phyloP scores from a whole-genome alignment of 208 protist genomes.

The Endotrypanum monterogeii region DNA sequence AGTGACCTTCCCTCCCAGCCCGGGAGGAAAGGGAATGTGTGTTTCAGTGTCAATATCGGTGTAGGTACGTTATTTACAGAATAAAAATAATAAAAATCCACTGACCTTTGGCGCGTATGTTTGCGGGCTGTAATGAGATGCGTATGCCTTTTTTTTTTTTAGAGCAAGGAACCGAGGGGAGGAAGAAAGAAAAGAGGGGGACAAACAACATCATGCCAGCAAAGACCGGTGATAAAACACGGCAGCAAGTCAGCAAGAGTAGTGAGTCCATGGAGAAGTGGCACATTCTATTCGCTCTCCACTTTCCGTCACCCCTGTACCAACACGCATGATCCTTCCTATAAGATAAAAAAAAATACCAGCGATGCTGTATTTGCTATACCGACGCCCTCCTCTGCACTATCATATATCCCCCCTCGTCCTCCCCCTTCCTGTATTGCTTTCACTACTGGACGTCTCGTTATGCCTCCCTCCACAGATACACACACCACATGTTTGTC shows the following conservation, averaged over 20 bases:
- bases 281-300: background rate
- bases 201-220: background rate
- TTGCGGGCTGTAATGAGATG: background rate
- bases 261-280: background rate
- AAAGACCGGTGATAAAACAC: background rate
- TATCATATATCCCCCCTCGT: background rate
- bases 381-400: background rate
- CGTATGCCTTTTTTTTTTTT: background rate
- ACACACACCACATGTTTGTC: background rate
- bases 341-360: background rate
- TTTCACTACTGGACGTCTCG: background rate
- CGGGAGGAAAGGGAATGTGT: background rate
- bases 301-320: background rate
- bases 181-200: background rate
- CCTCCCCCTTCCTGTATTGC: background rate
- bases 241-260: background rate
- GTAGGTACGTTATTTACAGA: slow-evolving; percentile 20
- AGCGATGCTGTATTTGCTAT: background rate
- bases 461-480: background rate
- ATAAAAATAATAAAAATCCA: background rate
- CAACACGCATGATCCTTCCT: slow-evolving; percentile 1
- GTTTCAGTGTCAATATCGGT: background rate
- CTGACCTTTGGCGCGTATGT: slow-evolving; percentile 1
- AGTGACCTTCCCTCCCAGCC: background rate
- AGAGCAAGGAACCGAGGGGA: background rate